Percentiles rank a stretch among this genome's conserved stretches.
phyloP scores from a whole-genome alignment of 257 asterid species.

The Jacaranda copaia region DNA sequence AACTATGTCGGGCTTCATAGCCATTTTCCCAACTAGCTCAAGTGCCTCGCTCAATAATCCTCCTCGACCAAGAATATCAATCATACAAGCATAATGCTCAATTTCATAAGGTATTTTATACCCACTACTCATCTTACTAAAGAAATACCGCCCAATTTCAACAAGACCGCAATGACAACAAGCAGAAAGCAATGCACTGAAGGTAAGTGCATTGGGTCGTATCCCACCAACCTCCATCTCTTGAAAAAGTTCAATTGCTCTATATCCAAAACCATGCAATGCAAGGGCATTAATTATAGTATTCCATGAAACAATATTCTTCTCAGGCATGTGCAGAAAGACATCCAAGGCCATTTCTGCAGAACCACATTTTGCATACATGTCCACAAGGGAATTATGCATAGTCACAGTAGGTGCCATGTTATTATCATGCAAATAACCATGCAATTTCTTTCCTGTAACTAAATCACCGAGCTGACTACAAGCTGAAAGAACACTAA shows the following conservation, averaged over 20 bases:
- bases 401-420: constrained; percentile 42
- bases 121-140: constrained; percentile 46
- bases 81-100: constrained; percentile 68
- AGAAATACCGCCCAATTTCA: constrained; percentile 53
- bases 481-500: constrained; percentile 64
- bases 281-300: constrained; percentile 65
- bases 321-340: constrained; percentile 48
- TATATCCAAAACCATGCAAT: constrained; percentile 55
- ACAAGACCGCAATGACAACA: constrained; percentile 71
- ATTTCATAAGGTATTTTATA: constrained; percentile 49
- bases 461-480: constrained; percentile 63
- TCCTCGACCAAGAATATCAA: constrained; percentile 66
- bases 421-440: constrained; percentile 33
- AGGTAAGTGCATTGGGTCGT: constrained; percentile 66
- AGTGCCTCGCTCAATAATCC: constrained; percentile 63
- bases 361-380: constrained; percentile 81
- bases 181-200: constrained; percentile 67
- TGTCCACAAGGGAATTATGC: constrained; percentile 64
- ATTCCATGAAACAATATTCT: constrained; percentile 68
- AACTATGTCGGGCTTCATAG: constrained; percentile 60
- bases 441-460: constrained; percentile 53
- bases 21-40: constrained; percentile 55
- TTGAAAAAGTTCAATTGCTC: constrained; percentile 59
- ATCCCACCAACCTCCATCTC: constrained; percentile 59
- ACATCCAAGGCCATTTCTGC: constrained; percentile 50